Evolutionary conservation across 352 stramenopile genomes (phyloP).

Genomic region (Pythium utonaiense): DNA sequence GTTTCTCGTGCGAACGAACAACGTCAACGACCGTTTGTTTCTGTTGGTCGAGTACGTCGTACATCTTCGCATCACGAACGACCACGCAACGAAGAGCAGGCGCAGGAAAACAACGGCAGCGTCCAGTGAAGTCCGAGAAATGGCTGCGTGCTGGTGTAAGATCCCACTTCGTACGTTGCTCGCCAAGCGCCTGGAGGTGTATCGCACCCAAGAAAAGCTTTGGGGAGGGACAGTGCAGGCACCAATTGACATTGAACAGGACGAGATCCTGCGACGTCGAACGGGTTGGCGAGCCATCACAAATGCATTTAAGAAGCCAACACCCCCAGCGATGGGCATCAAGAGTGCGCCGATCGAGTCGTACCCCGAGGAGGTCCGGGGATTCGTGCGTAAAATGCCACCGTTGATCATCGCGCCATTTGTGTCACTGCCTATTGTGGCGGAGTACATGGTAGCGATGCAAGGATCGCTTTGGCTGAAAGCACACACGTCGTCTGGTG

Average conservation of each 20-base stretch:
- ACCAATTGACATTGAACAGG: slow-evolving; percentile 67
- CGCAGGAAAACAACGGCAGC: slow-evolving; percentile 7
- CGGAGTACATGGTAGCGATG: slow-evolving; percentile 73
- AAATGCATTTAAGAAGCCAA: slow-evolving; percentile 57
- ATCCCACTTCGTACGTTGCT: slow-evolving; percentile 57
- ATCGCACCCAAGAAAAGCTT: slow-evolving; percentile 51
- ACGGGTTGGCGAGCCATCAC: slow-evolving; percentile 70
- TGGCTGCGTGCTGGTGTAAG: slow-evolving; percentile 81
- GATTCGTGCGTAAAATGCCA: slow-evolving; percentile 53
- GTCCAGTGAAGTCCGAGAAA: slow-evolving; percentile 38
- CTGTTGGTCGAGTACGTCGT: slow-evolving; percentile 77
- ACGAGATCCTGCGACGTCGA: slow-evolving; percentile 63
- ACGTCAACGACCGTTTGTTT: slow-evolving; percentile 61
- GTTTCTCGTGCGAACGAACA: slow-evolving; percentile 72
- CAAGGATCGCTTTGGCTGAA: slow-evolving; percentile 44
- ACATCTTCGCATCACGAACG: slow-evolving; percentile 36
- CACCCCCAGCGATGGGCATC: slow-evolving; percentile 51
- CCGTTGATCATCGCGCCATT: slow-evolving; percentile 67
- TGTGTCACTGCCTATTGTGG: slow-evolving; percentile 54
- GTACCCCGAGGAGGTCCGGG: slow-evolving; percentile 47
- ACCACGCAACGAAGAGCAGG: slow-evolving; percentile 22
- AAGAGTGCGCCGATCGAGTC: slow-evolving; percentile 59
- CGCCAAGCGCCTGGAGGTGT: slow-evolving; percentile 38
- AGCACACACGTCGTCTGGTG: slow-evolving; percentile 40
- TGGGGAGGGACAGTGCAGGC: slow-evolving; percentile 63